phyloP scores from a whole-genome alignment of 345 rosid species.

The Eucalyptus sp. region DNA sequence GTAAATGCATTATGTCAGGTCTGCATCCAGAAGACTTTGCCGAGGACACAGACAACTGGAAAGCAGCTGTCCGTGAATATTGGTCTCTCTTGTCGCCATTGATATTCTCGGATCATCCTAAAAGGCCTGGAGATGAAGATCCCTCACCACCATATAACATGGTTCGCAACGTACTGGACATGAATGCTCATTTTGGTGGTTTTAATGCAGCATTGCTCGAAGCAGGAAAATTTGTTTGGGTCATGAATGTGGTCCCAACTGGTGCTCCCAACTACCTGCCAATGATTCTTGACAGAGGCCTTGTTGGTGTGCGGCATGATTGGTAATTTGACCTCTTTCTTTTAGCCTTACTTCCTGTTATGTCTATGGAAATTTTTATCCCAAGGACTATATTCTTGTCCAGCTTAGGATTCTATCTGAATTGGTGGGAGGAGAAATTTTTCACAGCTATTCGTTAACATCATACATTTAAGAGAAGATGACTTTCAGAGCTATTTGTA shows the following conservation, averaged over 20 bases:
- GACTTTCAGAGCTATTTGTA: neutral
- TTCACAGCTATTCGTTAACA: neutral
- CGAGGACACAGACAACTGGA: conserved; percentile 65
- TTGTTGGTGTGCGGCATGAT: conserved; percentile 82
- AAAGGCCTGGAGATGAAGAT: conserved; percentile 99
- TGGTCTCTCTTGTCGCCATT: conserved; percentile 97
- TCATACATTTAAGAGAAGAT: neutral
- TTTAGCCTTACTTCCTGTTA: neutral
- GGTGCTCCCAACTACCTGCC: conserved; percentile 80
- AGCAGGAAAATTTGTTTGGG: conserved; percentile 87
- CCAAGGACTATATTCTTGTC: neutral
- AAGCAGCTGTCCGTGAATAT: conserved; percentile 42
- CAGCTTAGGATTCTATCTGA: neutral
- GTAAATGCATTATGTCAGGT: conserved; percentile 31
- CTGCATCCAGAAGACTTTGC: conserved; percentile 45
- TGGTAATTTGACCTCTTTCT: conserved; percentile 41
- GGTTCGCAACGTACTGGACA: conserved; percentile 91
- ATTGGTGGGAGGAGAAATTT: neutral
- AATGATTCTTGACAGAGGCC: conserved; percentile 83
- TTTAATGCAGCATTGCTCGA: conserved; percentile 77
- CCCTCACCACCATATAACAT: conserved; percentile 97
- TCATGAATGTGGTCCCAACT: conserved; percentile 93
- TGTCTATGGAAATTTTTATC: neutral
- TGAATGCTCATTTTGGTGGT: conserved; percentile 94
- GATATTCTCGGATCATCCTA: conserved; percentile 99